Evolutionary conservation across 179 eudicot species (phyloP).

Genomic region (Nepenthes alata): DNA sequence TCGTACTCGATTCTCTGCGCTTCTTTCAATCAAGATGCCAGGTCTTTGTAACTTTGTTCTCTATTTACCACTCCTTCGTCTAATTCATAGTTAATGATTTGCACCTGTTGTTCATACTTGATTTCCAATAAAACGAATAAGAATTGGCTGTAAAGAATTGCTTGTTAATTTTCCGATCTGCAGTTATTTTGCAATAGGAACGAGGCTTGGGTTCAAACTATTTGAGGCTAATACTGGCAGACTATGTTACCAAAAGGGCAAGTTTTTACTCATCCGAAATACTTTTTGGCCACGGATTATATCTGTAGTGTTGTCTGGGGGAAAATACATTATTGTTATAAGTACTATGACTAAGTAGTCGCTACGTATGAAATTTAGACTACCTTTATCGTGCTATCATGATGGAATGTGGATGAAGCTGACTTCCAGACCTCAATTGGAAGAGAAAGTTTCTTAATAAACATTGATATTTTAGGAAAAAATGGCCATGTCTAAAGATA

Average conservation of each 20-base stretch:
- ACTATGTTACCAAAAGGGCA: conserved; percentile 65
- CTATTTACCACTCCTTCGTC: not conserved
- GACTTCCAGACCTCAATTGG: too few species aligned
- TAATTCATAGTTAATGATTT: not conserved
- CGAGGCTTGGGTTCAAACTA: conserved; percentile 71
- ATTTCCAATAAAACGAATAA: too few species aligned
- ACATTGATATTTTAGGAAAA: too few species aligned
- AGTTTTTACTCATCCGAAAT: not conserved
- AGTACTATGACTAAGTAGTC: not conserved
- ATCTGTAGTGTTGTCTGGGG: too few species aligned
- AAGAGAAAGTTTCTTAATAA: too few species aligned
- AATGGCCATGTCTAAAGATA: too few species aligned
- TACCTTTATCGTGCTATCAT: too few species aligned
- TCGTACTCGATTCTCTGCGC: conserved; percentile 66
- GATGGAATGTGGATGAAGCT: too few species aligned
- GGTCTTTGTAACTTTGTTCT: conserved; percentile 17
- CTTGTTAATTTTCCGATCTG: conserved; percentile 8
- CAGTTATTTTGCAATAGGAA: conserved; percentile 79
- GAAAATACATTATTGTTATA: not conserved
- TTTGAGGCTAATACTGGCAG: conserved; percentile 61
- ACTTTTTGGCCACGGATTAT: too few species aligned
- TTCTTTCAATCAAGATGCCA: conserved; percentile 85
- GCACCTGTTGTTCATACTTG: too few species aligned
- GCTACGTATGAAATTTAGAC: too few species aligned
- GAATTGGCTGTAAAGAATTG: too few species aligned